Evolutionary conservation across 352 stramenopile species (phyloP), one percentile per base, ranked within the genome.

Genomic region (Phytophthora quininea): DNA sequence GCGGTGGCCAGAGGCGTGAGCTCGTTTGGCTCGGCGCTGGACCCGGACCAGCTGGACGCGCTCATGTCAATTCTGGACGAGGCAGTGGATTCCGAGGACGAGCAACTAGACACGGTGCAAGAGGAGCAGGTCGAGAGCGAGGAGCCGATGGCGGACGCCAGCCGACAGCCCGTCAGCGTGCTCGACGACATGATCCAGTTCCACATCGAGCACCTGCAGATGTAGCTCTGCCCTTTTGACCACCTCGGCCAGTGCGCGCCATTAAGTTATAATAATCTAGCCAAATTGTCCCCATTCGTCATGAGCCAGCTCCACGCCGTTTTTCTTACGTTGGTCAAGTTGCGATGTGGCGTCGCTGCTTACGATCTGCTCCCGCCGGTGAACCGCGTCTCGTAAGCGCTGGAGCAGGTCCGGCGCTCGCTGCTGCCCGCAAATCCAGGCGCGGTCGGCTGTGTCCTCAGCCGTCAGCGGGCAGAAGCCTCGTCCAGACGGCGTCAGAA

Each of bases 121-220:
- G 58, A n/a, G 11, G 45, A 60, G 19, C 50, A n/a, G 24, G 59
- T 65, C 29, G 11, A 46, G 14, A 27, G 11, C 11, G 40, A 62
- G 43, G 43, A 70, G 53, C n/a, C 31, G 15, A 29, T 29, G 29
- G 14, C 29, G 6, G 43, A 49, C 24, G 43, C 3, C 50, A 58
- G 24, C 35, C 60, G 12, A 15, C 27, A 33, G 32, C 31, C 49
- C 6, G 47, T 64, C 42, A 82, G 67, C 52, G 62, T 82, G 5
- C 64, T 82, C 10, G 74, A 82, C 67, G 74, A 82, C 54, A 82
- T 82, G 70, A 79, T 82, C 54, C 70, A 68, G 32, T 82, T 82
- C 55, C 74, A 82, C 57, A 75, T 82, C 19, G 63, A 71, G 33
- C 45, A 77, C 42, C 54, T 79, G 43, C 45, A 68, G 52, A 74